Conservation (phyloP, 495 filamentous ascomycete genomes). For the Xylaria palmicola region DNA sequence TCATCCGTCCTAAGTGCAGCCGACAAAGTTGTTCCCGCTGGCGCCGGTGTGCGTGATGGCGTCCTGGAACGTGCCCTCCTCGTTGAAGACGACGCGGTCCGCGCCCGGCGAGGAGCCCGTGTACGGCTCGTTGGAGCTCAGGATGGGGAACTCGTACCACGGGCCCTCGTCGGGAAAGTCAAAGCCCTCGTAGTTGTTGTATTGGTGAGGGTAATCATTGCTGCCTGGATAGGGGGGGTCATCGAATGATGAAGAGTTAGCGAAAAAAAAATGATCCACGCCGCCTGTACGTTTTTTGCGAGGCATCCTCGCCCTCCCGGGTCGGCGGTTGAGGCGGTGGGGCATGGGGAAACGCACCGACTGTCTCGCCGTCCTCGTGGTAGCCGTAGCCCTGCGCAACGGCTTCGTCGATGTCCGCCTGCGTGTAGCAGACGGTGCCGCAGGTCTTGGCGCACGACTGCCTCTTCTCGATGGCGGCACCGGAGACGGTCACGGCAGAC, state of each 20-base stretch:
- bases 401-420: constrained; percentile 48
- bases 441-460: constrained; percentile 39
- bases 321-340: neutral
- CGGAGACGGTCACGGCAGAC: constrained; percentile 30
- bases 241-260: neutral
- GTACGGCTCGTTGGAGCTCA: constrained; percentile 53
- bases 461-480: constrained; percentile 28
- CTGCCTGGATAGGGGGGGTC: constrained; percentile 14
- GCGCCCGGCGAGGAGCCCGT: constrained; percentile 65
- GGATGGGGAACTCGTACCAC: constrained; percentile 73
- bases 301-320: too few relatives aligned
- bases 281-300: neutral
- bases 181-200: constrained; percentile 75
- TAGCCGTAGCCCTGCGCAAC: constrained; percentile 50
- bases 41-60: constrained; percentile 71
- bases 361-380: constrained; percentile 44
- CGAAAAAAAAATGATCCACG: neutral
- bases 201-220: constrained; percentile 65
- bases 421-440: constrained; percentile 38
- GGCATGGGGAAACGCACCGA: constrained; percentile 33
- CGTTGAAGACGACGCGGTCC: constrained; percentile 70
- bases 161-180: constrained; percentile 54
- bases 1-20: constrained; percentile 43
- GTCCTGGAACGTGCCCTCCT: constrained; percentile 48
- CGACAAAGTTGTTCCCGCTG: constrained; percentile 63